These are phyloP conservation scores for Lathyrus tuberosus DNA, from an alignment of 306 rosid species.

Conservation along the genomic window DNA sequence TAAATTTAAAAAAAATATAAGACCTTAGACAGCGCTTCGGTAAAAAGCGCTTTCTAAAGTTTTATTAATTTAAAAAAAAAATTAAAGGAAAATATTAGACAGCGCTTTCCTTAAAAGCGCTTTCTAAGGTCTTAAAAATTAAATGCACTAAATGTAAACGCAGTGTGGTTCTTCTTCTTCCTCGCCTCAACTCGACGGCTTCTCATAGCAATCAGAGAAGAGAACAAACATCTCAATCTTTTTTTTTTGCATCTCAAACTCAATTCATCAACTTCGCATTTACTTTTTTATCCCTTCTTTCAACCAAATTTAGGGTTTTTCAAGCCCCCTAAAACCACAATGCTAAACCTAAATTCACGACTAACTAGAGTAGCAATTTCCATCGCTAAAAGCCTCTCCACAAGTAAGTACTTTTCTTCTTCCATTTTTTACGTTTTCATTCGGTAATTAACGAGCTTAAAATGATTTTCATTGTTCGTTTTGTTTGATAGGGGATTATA, in stretches of 20 bases:
- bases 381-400: constrained; percentile 29
- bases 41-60: too few species aligned
- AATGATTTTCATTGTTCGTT: background rate
- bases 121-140: too few species aligned
- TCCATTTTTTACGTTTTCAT: background rate
- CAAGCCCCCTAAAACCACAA: constrained; percentile 10
- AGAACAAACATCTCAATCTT: background rate
- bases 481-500: constrained; percentile 40
- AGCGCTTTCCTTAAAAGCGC: too few species aligned
- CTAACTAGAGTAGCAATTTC: constrained; percentile 43
- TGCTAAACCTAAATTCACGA: constrained; percentile 38
- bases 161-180: background rate
- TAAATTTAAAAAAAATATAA: too few species aligned
- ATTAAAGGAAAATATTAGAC: too few species aligned
- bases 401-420: constrained; percentile 33
- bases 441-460: background rate
- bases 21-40: too few species aligned
- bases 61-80: too few species aligned
- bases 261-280: background rate
- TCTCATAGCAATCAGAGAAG: background rate
- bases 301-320: background rate
- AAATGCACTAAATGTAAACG: background rate
- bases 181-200: background rate
- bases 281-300: background rate
- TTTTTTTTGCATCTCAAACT: background rate